Percentiles rank a stretch among this genome's conserved stretches.
phyloP scores from a whole-genome alignment of 805 yeast genomes.

The Myxozyma udenii region DNA sequence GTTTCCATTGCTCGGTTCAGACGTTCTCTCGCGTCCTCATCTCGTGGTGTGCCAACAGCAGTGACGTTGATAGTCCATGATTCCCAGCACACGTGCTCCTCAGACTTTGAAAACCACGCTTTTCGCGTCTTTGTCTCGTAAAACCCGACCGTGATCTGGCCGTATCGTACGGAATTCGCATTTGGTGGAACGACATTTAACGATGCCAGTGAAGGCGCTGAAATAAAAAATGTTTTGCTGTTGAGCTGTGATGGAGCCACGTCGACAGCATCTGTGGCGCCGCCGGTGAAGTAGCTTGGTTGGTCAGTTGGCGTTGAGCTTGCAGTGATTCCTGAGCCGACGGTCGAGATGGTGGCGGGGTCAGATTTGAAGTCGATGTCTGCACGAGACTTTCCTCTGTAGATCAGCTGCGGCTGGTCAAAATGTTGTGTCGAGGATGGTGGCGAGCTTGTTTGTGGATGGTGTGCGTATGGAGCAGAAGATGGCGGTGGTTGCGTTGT shows the following conservation, averaged over 20 bases:
- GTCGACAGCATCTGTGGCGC: background rate
- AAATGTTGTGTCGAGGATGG: background rate
- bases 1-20: slow-evolving; percentile 12
- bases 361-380: background rate
- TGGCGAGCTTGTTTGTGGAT: background rate
- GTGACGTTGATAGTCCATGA: slow-evolving; percentile 59
- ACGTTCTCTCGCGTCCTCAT: slow-evolving; percentile 23
- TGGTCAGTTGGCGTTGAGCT: background rate
- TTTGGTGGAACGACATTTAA: slow-evolving; percentile 10
- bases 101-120: slow-evolving; percentile 55
- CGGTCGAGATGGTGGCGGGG: background rate
- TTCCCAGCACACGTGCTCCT: slow-evolving; percentile 62
- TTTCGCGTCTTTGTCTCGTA: slow-evolving; percentile 38
- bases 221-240: slow-evolving; percentile 3
- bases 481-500: slow-evolving; percentile 13
- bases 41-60: slow-evolving; percentile 40
- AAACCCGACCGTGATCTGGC: slow-evolving; percentile 30
- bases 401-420: background rate
- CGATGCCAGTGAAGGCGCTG: slow-evolving; percentile 22
- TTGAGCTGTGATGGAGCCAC: background rate
- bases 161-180: slow-evolving; percentile 5
- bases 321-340: background rate
- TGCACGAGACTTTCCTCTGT: background rate
- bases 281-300: background rate
- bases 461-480: background rate